Evolutionary conservation across 129 eudicot species (phyloP).

Genomic region (Lactuca sativa): DNA sequence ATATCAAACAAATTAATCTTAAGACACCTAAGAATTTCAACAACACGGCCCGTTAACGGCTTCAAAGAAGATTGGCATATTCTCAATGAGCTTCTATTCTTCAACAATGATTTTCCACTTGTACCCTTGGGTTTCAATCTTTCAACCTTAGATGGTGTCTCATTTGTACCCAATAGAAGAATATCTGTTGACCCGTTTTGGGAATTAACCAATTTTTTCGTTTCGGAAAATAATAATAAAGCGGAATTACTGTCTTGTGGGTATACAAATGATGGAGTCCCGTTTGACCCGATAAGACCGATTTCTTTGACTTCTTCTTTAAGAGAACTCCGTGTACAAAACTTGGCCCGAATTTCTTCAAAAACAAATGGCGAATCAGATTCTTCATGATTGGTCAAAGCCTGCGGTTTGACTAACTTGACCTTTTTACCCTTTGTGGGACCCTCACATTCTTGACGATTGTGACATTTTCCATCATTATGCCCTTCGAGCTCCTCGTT

Average conservation of each 20-base stretch:
- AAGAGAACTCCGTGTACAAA: constrained; percentile 48
- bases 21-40: constrained; percentile 63
- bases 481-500: constrained; percentile 56
- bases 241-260: constrained; percentile 44
- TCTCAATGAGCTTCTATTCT: constrained; percentile 39
- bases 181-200: constrained; percentile 24
- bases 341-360: constrained; percentile 58
- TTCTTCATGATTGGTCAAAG: constrained; percentile 23
- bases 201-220: constrained; percentile 28
- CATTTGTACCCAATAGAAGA: constrained; percentile 26
- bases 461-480: constrained; percentile 41
- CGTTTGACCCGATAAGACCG: constrained; percentile 64
- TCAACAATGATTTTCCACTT: constrained; percentile 34
- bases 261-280: constrained; percentile 52
- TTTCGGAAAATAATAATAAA: constrained; percentile 28
- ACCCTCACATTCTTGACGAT: constrained; percentile 23
- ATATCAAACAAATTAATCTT: constrained; percentile 84
- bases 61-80: constrained; percentile 64
- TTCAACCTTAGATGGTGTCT: constrained; percentile 39
- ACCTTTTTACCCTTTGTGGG: constrained; percentile 20
- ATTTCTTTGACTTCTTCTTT: constrained; percentile 58
- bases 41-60: constrained; percentile 64
- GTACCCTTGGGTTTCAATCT: constrained; percentile 36
- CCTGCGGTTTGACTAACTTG: constrained; percentile 22
- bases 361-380: constrained; percentile 44